A percentile compares a stretch with the other conserved stretches of the same genome.
These are phyloP conservation scores for Leishmania amazonensis DNA, from an alignment of 208 protist species.

Conservation along the genomic window DNA sequence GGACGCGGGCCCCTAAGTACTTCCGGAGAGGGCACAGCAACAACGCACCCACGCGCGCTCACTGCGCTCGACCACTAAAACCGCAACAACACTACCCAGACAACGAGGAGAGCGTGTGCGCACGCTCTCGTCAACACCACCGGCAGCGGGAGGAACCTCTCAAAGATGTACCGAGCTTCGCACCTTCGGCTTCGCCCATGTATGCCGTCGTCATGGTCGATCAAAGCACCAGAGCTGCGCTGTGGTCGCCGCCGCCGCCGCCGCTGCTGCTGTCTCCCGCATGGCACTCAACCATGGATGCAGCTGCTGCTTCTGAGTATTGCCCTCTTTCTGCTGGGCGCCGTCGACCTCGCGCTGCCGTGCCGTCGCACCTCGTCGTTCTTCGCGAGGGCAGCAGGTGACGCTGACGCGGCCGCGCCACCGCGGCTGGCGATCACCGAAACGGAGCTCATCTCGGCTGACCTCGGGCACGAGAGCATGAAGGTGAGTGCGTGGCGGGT, in stretches of 20 bases:
- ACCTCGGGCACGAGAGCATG: slow-evolving; percentile 51
- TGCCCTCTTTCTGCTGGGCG: neutral
- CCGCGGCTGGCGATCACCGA: slow-evolving; percentile 26
- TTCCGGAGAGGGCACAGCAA: neutral
- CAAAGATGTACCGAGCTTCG: neutral
- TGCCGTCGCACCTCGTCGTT: neutral
- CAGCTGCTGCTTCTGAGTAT: neutral
- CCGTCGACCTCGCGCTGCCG: neutral
- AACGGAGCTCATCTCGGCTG: slow-evolving; percentile 60
- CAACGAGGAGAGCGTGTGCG: neutral
- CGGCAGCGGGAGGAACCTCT: neutral
- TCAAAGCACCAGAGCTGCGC: no score
- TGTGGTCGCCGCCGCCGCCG: neutral
- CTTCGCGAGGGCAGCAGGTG: neutral
- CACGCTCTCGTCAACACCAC: neutral
- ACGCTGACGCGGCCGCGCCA: neutral
- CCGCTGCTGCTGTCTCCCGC: neutral
- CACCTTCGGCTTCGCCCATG: neutral
- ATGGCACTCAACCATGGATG: neutral
- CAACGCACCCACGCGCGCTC: neutral
- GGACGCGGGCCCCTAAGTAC: neutral
- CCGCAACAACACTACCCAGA: neutral
- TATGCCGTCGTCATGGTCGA: neutral
- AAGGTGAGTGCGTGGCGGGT: slow-evolving; percentile 26
- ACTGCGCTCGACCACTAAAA: neutral